A percentile compares a stretch with the other conserved stretches of the same genome.
Evolutionary conservation across 2,329 filamentous ascomycete species (phyloP).

Genomic region (Phaeophleospora eucalypticola): DNA sequence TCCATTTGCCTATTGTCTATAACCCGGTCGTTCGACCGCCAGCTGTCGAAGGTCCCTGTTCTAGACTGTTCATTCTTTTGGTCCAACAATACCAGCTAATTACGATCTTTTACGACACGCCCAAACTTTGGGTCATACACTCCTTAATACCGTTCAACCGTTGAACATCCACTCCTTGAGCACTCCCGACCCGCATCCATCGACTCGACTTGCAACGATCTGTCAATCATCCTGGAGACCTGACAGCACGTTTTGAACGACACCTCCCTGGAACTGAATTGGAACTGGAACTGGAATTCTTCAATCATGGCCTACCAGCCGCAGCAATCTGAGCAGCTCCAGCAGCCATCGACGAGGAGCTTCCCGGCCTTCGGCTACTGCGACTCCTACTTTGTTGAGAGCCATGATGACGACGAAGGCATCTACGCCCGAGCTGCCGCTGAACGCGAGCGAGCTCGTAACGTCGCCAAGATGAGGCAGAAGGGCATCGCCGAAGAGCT

Average conservation of each 20-base stretch:
- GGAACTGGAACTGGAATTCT: too few species aligned
- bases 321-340: conserved; percentile 20
- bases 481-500: conserved; percentile 85
- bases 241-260: conserved; percentile 42
- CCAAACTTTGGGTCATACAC: conserved; percentile 47
- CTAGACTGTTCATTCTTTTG: conserved; percentile 40
- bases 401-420: conserved; percentile 52
- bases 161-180: conserved; percentile 41
- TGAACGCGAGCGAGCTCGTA: conserved; percentile 70
- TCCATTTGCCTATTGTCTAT: conserved; percentile 34
- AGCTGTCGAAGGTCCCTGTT: conserved; percentile 25
- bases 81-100: conserved; percentile 52
- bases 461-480: conserved; percentile 76
- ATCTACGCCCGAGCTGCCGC: conserved; percentile 57
- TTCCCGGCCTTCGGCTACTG: conserved; percentile 58
- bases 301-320: conserved; percentile 55
- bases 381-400: conserved; percentile 66
- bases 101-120: conserved; percentile 50
- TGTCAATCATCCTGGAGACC: conserved; percentile 43
- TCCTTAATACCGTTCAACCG: conserved; percentile 44
- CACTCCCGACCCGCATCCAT: conserved; percentile 22
- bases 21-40: conserved; percentile 28
- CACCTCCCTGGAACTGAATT: conserved; percentile 25
- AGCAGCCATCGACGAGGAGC: conserved; percentile 33
- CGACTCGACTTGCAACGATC: conserved; percentile 24